phyloP scores from a whole-genome alignment of 1,284 basidiomycete species.

The Malassezia japonica region DNA sequence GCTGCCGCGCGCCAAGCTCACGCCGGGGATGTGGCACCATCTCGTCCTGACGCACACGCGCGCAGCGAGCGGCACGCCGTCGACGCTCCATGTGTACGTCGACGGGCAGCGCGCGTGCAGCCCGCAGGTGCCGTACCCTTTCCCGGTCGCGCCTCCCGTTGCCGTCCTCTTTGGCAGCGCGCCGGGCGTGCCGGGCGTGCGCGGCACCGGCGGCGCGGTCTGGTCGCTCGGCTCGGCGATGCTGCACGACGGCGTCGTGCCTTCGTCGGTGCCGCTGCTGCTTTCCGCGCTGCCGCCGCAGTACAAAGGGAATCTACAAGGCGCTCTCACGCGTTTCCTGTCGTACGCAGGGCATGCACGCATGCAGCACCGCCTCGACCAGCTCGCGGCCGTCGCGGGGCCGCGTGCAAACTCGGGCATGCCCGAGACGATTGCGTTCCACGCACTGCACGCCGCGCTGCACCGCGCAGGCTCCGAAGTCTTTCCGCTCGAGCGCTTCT shows the following conservation, averaged over 20 bases:
- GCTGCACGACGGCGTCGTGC: constrained; percentile 28
- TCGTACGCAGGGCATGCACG: constrained; percentile 30
- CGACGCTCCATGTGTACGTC: constrained; percentile 29
- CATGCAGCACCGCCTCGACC: constrained; percentile 33
- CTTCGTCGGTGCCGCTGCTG: constrained; percentile 29
- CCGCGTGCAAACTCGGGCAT: neutral
- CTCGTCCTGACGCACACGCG: constrained; percentile 29
- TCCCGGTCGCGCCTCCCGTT: constrained; percentile 9
- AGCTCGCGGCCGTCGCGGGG: constrained; percentile 13
- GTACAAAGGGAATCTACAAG: constrained; percentile 36
- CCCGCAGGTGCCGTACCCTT: constrained; percentile 7
- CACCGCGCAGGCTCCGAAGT: constrained; percentile 23
- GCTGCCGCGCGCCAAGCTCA: constrained; percentile 10
- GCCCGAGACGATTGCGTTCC: constrained; percentile 21
- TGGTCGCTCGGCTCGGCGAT: constrained; percentile 35
- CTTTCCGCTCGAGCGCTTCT: constrained; percentile 25
- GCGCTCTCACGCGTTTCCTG: constrained; percentile 35
- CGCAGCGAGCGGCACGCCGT: constrained; percentile 21
- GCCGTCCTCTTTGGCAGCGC: constrained; percentile 29
- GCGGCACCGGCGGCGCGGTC: neutral
- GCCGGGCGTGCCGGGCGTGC: constrained; percentile 10
- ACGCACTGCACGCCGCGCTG: constrained; percentile 30
- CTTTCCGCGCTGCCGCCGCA: constrained; percentile 27
- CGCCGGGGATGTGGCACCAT: constrained; percentile 20
- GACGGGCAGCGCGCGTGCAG: constrained; percentile 28